Base-by-base conservation (phyloP, 192 early-diverging fungal species). In the Mortierella alpina region DNA sequence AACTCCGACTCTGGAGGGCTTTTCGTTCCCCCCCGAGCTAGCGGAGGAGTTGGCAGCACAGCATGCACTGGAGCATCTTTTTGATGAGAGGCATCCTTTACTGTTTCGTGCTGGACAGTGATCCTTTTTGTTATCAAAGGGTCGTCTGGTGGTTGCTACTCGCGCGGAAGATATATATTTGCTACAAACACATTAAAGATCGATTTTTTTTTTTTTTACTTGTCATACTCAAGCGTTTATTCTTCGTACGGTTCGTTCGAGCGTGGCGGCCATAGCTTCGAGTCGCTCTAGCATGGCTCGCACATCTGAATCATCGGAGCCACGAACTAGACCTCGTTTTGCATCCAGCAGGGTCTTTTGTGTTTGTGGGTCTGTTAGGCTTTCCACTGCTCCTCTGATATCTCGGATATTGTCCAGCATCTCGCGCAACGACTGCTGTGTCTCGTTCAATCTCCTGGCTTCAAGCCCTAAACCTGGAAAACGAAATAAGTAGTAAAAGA, bases 1-100 rank as follows among this genome's bases (percentile, higher is more conserved):
- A 6, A 47, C 45, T 7, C 6, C 40, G 31, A 9, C 6, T 11
- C 40, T 5, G 44, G 17, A 50, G 67, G 52, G 23, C 15, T 76
- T 11, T 13, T 18, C 10, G 2, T 76, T 31, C 74, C 74, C 2
- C 54, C 31, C 52, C 14, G 67, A 58, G 0, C 14, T 76, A 3
- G 47, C 61, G 22, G 67, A 45, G 1, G 74, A 76, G 53, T 9
- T 76, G 55, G 66, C 67, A 13, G 74, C 54, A 0, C 18, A 76
- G 6, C 61, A 76, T 9, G 14, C 52, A 40, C 10, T 52, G 6
- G 42, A 14, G 11, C 17, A 40, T 6, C 9, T 76, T 18, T 64
- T 76, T 15, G 40, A 63, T 52, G 6, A n/a, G 4, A 41, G 64
- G 2, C 60, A 59, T 13, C 55, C 67, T 12, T 15, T 4, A 11